Evolutionary conservation across 257 asterid genomes (phyloP), one percentile per base, ranked within the genome.

Genomic region (Verbascum thapsus): DNA sequence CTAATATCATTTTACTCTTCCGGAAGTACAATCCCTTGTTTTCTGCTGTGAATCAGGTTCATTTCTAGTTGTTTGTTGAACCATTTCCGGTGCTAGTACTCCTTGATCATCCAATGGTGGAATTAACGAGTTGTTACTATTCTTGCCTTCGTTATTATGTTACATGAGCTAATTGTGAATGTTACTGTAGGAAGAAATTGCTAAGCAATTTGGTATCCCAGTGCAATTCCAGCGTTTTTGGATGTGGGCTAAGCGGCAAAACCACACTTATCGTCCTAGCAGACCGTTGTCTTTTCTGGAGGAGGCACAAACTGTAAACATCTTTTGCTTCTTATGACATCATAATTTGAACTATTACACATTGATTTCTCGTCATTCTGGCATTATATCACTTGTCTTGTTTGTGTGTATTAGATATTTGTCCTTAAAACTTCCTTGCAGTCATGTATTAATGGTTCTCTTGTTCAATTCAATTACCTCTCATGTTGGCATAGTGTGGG

Each of bases 231-330:
- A 69, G 76, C 83, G 90, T 30, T 84, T 81, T 37, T 81, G 91
- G 87, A 60, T 76, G 32, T 84, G 88, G 88, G 84, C 86, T 40
- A 81, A 76, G 82, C 74, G 91, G 44, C 82, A 81, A 61, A 84
- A 74, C 73, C 81, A 74, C 70, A 78, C 87, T 12, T 81, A 67
- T 57, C 87, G 87, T 68, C 90, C 90, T 66, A 79, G 62, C 75
- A 77, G 85, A 45, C 84, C 91, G 18, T 66, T 81, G 77, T 67
- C 82, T 12, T 73, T 68, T 19, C 78, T 44, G 40, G 91, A 84
- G 64, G 84, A 81, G 72, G 39, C 78, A 40, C 80, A 76, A 58
- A 60, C 81, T 32, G 88, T 84, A 78, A 70, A 30, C 50, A n/a
- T 39, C 42, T 64, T 9, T 58, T 18, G 17, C 58, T 55, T 35